Evolutionary conservation across 805 yeast genomes (phyloP).

Genomic region (Candida easanensis): DNA sequence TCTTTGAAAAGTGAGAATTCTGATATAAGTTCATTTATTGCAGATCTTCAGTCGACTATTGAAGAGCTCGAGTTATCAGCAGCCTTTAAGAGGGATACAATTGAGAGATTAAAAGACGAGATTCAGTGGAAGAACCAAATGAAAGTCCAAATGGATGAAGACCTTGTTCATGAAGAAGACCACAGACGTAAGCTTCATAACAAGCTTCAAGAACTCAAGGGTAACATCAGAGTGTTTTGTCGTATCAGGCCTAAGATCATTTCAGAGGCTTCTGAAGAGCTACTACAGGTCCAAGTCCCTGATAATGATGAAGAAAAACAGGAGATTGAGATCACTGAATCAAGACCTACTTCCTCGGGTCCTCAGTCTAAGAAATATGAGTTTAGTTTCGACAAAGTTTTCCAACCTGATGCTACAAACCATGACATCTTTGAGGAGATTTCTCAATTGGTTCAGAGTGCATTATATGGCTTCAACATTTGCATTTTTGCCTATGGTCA

Average conservation of each 20-base stretch:
- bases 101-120: constrained; percentile 19
- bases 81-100: constrained; percentile 15
- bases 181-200: constrained; percentile 66
- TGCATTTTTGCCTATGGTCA: constrained; percentile 97
- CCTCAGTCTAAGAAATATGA: constrained; percentile 24
- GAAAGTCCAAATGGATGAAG: constrained; percentile 31
- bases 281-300: constrained; percentile 32
- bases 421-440: constrained; percentile 75
- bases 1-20: constrained; percentile 7
- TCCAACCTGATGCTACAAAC: constrained; percentile 53
- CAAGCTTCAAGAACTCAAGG: constrained; percentile 79
- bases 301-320: constrained; percentile 28
- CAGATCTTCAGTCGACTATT: constrained; percentile 6
- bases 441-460: constrained; percentile 79
- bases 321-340: constrained; percentile 20
- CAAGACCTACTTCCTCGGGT: neutral
- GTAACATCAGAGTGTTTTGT: constrained; percentile 89
- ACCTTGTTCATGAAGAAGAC: constrained; percentile 48
- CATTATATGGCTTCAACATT: constrained; percentile 85
- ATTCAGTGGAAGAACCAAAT: constrained; percentile 30
- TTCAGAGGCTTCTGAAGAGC: constrained; percentile 24
- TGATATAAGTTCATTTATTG: neutral
- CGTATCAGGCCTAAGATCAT: constrained; percentile 64
- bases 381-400: constrained; percentile 79
- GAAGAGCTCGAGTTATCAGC: constrained; percentile 19